phyloP scores from a whole-genome alignment of 2,329 filamentous ascomycete species.

The Neopestalotiopsis sp. region DNA sequence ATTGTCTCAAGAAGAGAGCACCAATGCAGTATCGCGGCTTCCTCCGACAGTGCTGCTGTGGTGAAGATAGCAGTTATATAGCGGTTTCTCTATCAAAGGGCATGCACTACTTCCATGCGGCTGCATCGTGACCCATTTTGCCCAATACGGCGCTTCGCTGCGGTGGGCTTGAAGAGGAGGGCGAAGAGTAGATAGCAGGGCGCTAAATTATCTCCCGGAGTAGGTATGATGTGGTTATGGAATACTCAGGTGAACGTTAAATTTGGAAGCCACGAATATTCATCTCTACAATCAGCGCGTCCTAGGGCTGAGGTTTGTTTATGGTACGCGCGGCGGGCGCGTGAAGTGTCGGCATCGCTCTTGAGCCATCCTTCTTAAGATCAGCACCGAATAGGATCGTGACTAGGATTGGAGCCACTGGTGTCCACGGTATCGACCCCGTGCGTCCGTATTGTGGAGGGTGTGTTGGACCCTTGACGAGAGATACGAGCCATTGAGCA shows the following conservation, averaged over 20 bases:
- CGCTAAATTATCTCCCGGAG: too few species aligned
- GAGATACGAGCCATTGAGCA: conserved; percentile 34
- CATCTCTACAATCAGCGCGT: background rate
- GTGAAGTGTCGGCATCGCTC: background rate
- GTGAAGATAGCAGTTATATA: background rate
- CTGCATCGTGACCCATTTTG: too few species aligned
- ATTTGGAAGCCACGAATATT: background rate
- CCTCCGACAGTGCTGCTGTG: background rate
- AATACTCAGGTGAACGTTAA: too few species aligned
- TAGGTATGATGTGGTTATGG: too few species aligned
- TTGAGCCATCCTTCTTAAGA: background rate
- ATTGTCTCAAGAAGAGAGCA: background rate
- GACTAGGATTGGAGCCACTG: too few species aligned
- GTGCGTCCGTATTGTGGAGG: conserved; percentile 26
- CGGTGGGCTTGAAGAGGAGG: too few species aligned
- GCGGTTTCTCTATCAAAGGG: background rate
- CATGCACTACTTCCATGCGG: too few species aligned
- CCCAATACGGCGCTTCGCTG: too few species aligned
- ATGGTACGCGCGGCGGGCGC: background rate
- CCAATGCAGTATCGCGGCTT: background rate
- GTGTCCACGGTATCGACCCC: background rate
- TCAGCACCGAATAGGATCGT: background rate
- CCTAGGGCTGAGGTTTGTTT: background rate
- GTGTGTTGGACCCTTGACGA: conserved; percentile 22
- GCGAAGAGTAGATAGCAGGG: too few species aligned